phyloP scores from a whole-genome alignment of 495 filamentous ascomycete species.

The Evernia prunastri region DNA sequence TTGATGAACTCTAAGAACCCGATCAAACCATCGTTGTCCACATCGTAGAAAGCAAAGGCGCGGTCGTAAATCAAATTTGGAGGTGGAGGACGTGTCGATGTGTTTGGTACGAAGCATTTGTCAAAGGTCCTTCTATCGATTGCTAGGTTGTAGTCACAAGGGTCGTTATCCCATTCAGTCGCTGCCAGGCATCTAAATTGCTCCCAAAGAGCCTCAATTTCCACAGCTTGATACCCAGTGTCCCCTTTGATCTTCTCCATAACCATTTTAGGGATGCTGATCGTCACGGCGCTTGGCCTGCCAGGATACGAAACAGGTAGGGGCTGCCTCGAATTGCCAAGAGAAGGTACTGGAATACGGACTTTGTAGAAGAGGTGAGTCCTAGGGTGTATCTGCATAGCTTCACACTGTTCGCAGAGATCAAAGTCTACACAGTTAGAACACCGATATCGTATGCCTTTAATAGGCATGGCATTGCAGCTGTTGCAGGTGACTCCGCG shows the following conservation, averaged over 20 bases:
- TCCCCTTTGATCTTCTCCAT: slow-evolving; percentile 60
- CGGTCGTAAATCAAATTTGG: slow-evolving; percentile 92
- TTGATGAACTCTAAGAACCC: slow-evolving; percentile 89
- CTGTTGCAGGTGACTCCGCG: slow-evolving; percentile 89
- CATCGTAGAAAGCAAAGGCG: slow-evolving; percentile 94
- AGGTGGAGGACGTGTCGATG: slow-evolving; percentile 62
- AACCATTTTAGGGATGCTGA: slow-evolving; percentile 55
- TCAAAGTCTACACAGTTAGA: slow-evolving; percentile 91
- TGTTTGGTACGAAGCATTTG: slow-evolving; percentile 77
- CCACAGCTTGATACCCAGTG: slow-evolving; percentile 70
- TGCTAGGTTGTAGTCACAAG: slow-evolving; percentile 65
- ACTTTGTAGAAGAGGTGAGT: slow-evolving; percentile 97
- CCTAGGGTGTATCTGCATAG: slow-evolving; percentile 75
- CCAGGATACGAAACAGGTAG: slow-evolving; percentile 87
- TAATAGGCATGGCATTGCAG: slow-evolving; percentile 78
- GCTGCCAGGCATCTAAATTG: slow-evolving; percentile 91
- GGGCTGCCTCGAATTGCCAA: slow-evolving; percentile 59
- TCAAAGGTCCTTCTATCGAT: slow-evolving; percentile 91
- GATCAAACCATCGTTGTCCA: slow-evolving; percentile 78
- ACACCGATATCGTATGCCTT: slow-evolving; percentile 85
- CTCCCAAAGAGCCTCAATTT: slow-evolving; percentile 90
- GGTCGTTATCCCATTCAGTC: slow-evolving; percentile 77
- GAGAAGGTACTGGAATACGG: slow-evolving; percentile 62
- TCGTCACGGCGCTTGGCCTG: slow-evolving; percentile 61
- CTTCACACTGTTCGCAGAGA: slow-evolving; percentile 83